These are phyloP conservation scores for Prunella vulgaris DNA, from an alignment of 257 asterid species.

Conservation along the genomic window DNA sequence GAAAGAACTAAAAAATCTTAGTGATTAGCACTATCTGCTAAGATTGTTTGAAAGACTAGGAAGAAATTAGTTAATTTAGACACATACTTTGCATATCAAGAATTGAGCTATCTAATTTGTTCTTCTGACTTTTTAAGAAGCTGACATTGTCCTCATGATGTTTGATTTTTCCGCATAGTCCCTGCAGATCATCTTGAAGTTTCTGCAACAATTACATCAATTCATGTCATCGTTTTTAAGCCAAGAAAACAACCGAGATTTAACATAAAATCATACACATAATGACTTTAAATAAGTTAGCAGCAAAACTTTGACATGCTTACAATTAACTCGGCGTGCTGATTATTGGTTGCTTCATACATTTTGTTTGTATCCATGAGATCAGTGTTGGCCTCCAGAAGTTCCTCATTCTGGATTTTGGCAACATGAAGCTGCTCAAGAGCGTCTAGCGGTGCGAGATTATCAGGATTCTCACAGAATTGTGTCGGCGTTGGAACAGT, in stretches of 20 bases:
- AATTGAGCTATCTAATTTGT: constrained; percentile 49
- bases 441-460: too few relatives aligned
- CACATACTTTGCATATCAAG: constrained; percentile 53
- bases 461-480: too few relatives aligned
- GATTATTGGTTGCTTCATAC: too few relatives aligned
- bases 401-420: too few relatives aligned
- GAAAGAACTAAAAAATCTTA: background rate
- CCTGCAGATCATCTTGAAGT: constrained; percentile 54
- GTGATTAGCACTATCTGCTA: background rate
- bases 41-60: background rate
- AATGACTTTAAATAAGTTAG: background rate
- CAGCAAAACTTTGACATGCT: constrained; percentile 43
- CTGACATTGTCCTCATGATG: constrained; percentile 62
- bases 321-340: constrained; percentile 16
- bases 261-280: background rate
- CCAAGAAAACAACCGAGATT: too few relatives aligned
- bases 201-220: constrained; percentile 40
- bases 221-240: constrained; percentile 1
- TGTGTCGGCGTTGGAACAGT: too few relatives aligned
- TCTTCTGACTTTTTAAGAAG: constrained; percentile 38
- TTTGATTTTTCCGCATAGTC: constrained; percentile 50
- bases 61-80: background rate
- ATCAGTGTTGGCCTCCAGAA: too few relatives aligned
- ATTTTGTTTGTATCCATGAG: too few relatives aligned
- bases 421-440: too few relatives aligned